Base-by-base conservation (phyloP, 2,329 filamentous ascomycete genomes). In the Alternaria incomplexa region DNA sequence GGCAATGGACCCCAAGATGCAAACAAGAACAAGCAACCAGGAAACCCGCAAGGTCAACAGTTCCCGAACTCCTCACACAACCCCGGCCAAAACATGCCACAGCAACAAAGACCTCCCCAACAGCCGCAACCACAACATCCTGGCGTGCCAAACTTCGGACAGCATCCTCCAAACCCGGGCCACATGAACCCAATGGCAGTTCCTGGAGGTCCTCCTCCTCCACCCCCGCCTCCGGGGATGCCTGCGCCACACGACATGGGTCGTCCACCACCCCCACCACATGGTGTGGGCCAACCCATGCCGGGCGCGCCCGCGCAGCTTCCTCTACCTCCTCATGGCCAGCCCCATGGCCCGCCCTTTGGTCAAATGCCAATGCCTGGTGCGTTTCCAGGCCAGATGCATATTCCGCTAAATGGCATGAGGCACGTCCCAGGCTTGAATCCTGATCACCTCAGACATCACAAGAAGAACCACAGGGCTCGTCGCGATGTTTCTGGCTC, bases 381-480 rank as follows among this genome's bases (percentile, higher is more conserved):
- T 20, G 22, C 59, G 6, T 72, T 65, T n/a, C 67, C 70, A 28
- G 64, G 57, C 17, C 13, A 60, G 7, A 48, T 58, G 17, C 55
- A 26, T 20, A 58, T 46, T 59, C 59, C n/a, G 58, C 52, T 36
- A 23, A 23, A 47, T 23, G 58, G 59, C 5, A 59, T 65, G 56
- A 65, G 63, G 32, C 58, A 52, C 6, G 62, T 58, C 2, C 65
- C 61, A 32, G 46, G 48, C 17, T 20, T 66, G 26, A 53, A 64
- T 20, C 48, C 65, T 51, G 56, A 61, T 17, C 32, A 62, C 9
- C 55, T 66, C 2, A 66, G 61, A 22, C 63, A 63, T 6, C 67
- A 73, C 17, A 73, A 72, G 63, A 54, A 56, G 23, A 71, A 60
- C 22, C 51, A 63, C 13, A 71, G 62, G 23, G 56, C 22, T 9